Evolutionary conservation across 805 yeast genomes (phyloP), one percentile per base, ranked within the genome.

Genomic region (Spathaspora gorwiae): DNA sequence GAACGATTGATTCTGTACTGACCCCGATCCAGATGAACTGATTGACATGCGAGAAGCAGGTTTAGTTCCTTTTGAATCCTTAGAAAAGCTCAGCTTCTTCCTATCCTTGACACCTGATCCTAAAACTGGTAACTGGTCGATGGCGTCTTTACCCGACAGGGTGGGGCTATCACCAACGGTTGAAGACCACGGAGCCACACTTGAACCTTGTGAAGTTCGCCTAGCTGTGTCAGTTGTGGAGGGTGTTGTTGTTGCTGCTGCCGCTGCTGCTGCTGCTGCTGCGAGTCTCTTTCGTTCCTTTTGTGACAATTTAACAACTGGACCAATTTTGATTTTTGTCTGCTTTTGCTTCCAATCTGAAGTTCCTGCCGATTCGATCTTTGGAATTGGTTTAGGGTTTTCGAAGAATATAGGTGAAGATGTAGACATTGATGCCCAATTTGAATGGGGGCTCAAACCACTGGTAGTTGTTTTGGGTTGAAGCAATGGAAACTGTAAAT

Each of bases 281-380:
- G 69, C 68, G 50, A 70, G 52, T 47, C 66, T 72, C 55, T 75
- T 78, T 35, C 87, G 60, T 50, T 81, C 86, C 54, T 79, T 79
- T 50, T 83, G 87, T 1, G 87, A 81, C 12, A 78, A 54, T 48
- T 76, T 75, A 30, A 63, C 57, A 15, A 66, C 60, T 0, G 75
- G 67, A 1, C 65, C 64, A 15, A 73, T 54, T 43, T 62, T 64
- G 2, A 64, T 55, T 35, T 64, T 71, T 7, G 48, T 43, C 8
- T 46, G 40, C 27, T 54, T 51, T 14, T 15, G 11, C 30, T 46
- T 46, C 30, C 39, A 35, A 26, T 39, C 43, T 14, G 37, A 31
- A n/a, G 24, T 14, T 15, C 11, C 9, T 9, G 37, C 13, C n/a
- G 10, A 10, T 3, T 35, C 26, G 10, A 14, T 3, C 24, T 32